These are phyloP conservation scores for Allium fistulosum DNA, from an alignment of 106 monocot genomes.

Conservation along the genomic window DNA sequence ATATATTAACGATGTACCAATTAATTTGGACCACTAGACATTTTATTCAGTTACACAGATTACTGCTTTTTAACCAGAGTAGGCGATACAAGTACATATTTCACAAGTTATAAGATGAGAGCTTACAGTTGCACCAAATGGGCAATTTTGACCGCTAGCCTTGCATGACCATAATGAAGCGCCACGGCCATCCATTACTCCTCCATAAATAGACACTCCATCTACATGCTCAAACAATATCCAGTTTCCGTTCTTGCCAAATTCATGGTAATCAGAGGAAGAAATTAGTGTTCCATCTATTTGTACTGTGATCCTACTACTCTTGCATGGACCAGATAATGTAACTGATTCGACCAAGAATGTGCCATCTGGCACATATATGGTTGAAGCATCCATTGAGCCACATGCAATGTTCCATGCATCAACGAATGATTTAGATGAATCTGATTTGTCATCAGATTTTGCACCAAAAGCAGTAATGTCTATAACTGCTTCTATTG, in stretches of 20 bases:
- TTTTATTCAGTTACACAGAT: no score
- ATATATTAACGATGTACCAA: no score
- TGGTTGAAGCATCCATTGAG: constrained; percentile 19
- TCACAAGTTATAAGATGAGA: no score
- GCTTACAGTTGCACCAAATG: constrained; percentile 34
- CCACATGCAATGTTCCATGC: constrained; percentile 50
- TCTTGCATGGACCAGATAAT: constrained; percentile 50
- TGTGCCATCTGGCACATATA: constrained; percentile 35
- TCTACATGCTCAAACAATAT: constrained; percentile 44
- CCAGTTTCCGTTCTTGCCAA: constrained; percentile 18
- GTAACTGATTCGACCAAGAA: constrained; percentile 17
- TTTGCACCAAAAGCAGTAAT: constrained; percentile 33
- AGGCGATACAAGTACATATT: no score
- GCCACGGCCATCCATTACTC: constrained; percentile 50
- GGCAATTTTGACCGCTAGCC: constrained; percentile 20
- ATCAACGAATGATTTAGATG: constrained; percentile 20
- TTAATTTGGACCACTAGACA: no score
- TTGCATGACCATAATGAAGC: constrained; percentile 60
- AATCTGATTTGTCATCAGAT: constrained; percentile 36
- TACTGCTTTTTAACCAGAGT: no score
- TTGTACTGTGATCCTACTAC: constrained; percentile 17
- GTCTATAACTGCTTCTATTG: neutral
- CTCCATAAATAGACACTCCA: constrained; percentile 42
- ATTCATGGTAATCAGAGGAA: neutral
- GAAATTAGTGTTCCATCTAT: constrained; percentile 50